Conservation (phyloP, 306 rosid genomes). For the Astragalus glycyphyllos region DNA sequence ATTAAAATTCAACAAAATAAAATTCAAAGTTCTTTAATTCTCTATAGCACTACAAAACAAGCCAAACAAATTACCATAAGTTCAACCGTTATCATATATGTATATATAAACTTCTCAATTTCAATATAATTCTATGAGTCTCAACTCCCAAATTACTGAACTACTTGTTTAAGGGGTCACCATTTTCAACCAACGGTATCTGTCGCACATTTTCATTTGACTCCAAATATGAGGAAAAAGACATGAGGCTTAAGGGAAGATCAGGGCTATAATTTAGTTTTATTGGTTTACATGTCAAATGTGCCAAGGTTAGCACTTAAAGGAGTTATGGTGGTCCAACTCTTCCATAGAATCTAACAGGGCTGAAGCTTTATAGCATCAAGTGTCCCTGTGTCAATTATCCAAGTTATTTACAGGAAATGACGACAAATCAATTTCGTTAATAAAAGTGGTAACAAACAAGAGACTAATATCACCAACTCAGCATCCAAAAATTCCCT, state of each 20-base stretch:
- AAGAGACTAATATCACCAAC: not conserved
- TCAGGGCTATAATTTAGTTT: not conserved
- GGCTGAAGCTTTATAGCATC: too few relatives aligned
- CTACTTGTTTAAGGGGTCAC: not conserved
- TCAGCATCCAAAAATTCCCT: not conserved
- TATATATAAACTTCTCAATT: not conserved
- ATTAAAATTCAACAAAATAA: constrained; percentile 28
- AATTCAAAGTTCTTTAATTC: constrained; percentile 16
- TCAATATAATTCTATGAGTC: constrained; percentile 21
- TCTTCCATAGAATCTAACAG: too few relatives aligned
- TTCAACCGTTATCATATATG: constrained; percentile 8
- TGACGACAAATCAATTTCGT: too few relatives aligned
- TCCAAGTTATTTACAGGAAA: too few relatives aligned
- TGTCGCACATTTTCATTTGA: constrained; percentile 23
- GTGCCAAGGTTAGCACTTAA: not conserved
- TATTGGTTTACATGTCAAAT: not conserved
- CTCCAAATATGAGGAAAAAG: constrained; percentile 1
- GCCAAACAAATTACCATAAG: not conserved
- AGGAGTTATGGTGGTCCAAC: too few relatives aligned
- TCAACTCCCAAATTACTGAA: not conserved
- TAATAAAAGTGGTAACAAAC: not conserved
- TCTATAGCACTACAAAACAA: constrained; percentile 4
- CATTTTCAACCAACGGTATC: not conserved
- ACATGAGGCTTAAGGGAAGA: not conserved
- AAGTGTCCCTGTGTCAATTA: too few relatives aligned